A percentile compares a stretch with the other conserved stretches of the same genome.
phyloP scores from a whole-genome alignment of 306 rosid species.

The Hippophae rhamnoides region DNA sequence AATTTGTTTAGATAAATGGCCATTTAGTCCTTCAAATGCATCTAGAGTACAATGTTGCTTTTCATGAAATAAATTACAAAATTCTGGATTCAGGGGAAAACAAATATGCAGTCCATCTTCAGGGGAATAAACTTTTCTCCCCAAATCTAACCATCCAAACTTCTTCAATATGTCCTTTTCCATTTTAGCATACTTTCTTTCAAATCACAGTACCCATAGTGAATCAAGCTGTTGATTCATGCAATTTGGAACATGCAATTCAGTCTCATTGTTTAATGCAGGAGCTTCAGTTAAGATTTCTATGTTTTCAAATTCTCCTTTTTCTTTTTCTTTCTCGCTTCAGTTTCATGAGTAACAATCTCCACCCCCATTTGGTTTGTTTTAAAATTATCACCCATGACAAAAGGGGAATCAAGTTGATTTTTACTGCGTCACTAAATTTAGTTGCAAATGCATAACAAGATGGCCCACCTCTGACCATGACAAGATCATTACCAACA shows the following conservation, averaged over 20 bases:
- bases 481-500: constrained; percentile 57
- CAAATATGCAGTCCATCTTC: constrained; percentile 57
- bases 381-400: constrained; percentile 26
- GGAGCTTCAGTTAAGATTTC: constrained; percentile 28
- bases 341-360: constrained; percentile 18
- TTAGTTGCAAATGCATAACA: constrained; percentile 96
- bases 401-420: constrained; percentile 40
- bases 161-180: constrained; percentile 83
- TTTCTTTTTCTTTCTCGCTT: constrained; percentile 19
- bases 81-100: constrained; percentile 54
- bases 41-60: constrained; percentile 27
- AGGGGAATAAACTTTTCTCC: constrained; percentile 53
- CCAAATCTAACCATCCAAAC: constrained; percentile 82
- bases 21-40: constrained; percentile 29
- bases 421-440: constrained; percentile 77
- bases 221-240: constrained; percentile 23
- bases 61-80: constrained; percentile 33
- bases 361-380: constrained; percentile 7
- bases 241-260: constrained; percentile 19
- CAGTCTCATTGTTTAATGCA: constrained; percentile 23
- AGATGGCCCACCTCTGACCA: constrained; percentile 86
- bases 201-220: constrained; percentile 55
- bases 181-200: constrained; percentile 58
- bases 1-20: constrained; percentile 21
- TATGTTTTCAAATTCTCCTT: constrained; percentile 18